Evolutionary conservation across 345 rosid genomes (phyloP).

Genomic region (sweet orange (Citrus sinensis)): DNA sequence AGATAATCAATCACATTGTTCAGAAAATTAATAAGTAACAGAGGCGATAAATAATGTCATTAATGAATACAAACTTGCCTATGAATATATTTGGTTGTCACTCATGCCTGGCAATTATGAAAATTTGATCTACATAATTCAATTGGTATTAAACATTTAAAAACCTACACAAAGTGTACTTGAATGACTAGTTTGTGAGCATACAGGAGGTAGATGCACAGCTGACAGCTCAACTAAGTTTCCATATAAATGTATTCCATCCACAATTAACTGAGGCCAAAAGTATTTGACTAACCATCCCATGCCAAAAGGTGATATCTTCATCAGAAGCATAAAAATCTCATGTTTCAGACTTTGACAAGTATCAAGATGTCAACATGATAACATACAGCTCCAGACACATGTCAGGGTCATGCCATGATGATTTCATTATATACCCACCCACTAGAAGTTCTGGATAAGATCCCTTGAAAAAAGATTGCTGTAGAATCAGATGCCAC

Average conservation of each 20-base stretch:
- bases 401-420: no score
- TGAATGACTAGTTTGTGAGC: not conserved
- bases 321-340: not conserved
- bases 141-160: not conserved
- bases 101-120: not conserved
- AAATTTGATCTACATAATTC: not conserved
- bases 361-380: not conserved
- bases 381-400: not conserved
- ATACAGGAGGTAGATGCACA: not conserved
- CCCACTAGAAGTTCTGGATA: no score
- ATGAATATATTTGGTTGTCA: not conserved
- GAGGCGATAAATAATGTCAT: not conserved
- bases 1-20: not conserved
- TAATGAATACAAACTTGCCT: not conserved
- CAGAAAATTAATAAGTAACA: slow-evolving; percentile 2
- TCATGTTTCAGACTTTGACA: not conserved
- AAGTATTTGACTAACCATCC: not conserved
- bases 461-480: no score
- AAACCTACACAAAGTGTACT: not conserved
- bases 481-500: no score
- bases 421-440: no score
- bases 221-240: not conserved
- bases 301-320: not conserved
- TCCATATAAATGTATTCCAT: not conserved
- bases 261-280: not conserved